A percentile compares a stretch with the other conserved stretches of the same genome.
These are phyloP conservation scores for Lipomyces spencermartinsiae DNA, from an alignment of 805 yeast species.

Conservation along the genomic window DNA sequence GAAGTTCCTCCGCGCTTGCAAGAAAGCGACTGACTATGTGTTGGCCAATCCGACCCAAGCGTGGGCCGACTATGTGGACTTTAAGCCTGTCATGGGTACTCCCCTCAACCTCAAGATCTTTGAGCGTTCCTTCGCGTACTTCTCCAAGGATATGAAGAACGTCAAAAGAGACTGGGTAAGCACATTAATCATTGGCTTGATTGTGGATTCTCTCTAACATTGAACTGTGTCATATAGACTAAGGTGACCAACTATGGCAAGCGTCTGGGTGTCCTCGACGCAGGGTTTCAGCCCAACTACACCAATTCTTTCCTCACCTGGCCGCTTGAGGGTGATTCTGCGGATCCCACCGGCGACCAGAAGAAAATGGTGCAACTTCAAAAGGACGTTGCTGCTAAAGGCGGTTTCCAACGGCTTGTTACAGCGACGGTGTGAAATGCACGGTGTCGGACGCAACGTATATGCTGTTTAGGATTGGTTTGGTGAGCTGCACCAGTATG, in stretches of 20 bases:
- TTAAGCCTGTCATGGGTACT: slow-evolving; percentile 56
- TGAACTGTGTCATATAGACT: slow-evolving; percentile 34
- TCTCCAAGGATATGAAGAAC: slow-evolving; percentile 58
- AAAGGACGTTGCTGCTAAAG: slow-evolving; percentile 16
- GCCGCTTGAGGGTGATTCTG: slow-evolving; percentile 56
- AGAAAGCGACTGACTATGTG: slow-evolving; percentile 58
- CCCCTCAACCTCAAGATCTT: slow-evolving; percentile 54
- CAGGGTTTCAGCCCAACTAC: slow-evolving; percentile 58
- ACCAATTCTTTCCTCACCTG: slow-evolving; percentile 58
- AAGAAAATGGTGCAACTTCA: slow-evolving; percentile 49
- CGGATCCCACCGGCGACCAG: slow-evolving; percentile 57
- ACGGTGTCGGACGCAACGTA: not conserved
- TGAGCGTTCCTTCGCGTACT: slow-evolving; percentile 62
- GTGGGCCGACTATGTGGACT: slow-evolving; percentile 54
- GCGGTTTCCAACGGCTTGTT: slow-evolving; percentile 16
- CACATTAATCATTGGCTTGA: not conserved
- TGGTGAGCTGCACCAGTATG: not conserved
- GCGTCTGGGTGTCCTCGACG: slow-evolving; percentile 58
- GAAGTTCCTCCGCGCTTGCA: slow-evolving; percentile 56
- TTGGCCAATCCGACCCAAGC: slow-evolving; percentile 54
- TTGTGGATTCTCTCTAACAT: not conserved
- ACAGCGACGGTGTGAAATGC: not conserved
- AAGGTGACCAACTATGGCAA: slow-evolving; percentile 63
- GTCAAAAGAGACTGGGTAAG: slow-evolving; percentile 61
- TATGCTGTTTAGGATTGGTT: not conserved